Evolutionary conservation across 2,329 filamentous ascomycete species (phyloP), one percentile per base, ranked within the genome.

Genomic region (Bipolaris bicolor): DNA sequence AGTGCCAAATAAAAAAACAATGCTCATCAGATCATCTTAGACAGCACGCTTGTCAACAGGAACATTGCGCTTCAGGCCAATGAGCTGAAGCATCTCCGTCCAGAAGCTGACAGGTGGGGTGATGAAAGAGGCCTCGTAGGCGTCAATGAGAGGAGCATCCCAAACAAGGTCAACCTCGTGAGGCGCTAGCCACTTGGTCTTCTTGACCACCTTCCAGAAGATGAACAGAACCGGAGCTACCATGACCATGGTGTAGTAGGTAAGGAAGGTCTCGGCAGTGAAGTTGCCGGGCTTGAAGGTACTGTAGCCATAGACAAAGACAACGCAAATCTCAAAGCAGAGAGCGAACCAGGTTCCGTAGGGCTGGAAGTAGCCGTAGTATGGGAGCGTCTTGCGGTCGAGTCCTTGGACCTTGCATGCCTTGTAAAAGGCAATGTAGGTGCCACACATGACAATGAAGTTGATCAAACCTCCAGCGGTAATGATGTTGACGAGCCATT

Each of bases 401-500:
- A 87, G 81, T 1, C 86, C 86, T 69, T 76, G 74, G 7, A 63
- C 71, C 39, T 75, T 71, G 58, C 68, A 71, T 10, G 85, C 85
- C 45, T 79, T 78, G 76, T 84, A 82, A 78, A 86, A 88, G 67
- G 76, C 81, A 57, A 86, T 78, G 72, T 85, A 87, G n/a, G 84
- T 87, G 22, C 82, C 70, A 44, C 77, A 78, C 77, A 87, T 86
- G 70, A 84, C 79, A 51, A 76, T 75, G 65, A 68, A 77, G 68
- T 77, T 70, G 62, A 77, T 71, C 5, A 75, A 53, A 67, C 90
- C 88, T 1, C 89, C 90, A 0, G 90, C 88, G 10, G 90, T 92
- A 16, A 91, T 81, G 69, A 91, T 76, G 57, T 84, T 89, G 39
- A 90, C 84, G 63, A 92, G 86, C 90, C 90, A 92, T 44, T 82